Base-by-base conservation (phyloP, 2,329 filamentous ascomycete species). In the Teratosphaeria nubilosa region DNA sequence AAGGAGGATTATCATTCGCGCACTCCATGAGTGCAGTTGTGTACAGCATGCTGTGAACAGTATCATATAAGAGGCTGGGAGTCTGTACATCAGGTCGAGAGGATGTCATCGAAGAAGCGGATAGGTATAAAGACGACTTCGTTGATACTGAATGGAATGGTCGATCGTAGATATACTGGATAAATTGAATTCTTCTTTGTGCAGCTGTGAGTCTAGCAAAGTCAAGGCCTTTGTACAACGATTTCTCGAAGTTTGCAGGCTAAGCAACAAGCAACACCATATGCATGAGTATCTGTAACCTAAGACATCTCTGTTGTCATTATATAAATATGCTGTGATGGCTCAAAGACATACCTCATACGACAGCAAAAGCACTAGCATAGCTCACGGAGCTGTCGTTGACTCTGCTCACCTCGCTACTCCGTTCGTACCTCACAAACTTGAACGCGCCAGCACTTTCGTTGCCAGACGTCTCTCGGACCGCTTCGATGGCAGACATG, bases 311-410 rank as follows among this genome's bases (percentile, higher is more conserved):
- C 41, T 48, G 20, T 22, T 20, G n/a, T 48, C n/a, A 22, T 48
- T 20, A 20, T 48, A 3, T 1, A 22, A 10, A 11, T 48, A 48
- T 20, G 20, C n/a, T n/a, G n/a, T 7, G 1, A 48, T 22, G 41
- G 3, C 16, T 22, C 9, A 22, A 16, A 16, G 6, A 48, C 6
- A 48, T 20, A 48, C 13, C 34, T 63, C 54, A 91, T 34, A 91
- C 69, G 16, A 91, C 79, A 9, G 91, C 90, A 78, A 94, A 95
- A 3, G 91, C 94, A 70, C 91, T 92, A 2, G 89, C 91, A 73
- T 99, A 99, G 75, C 91, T 96, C 55, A 99, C 94, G 65, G 91
- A 96, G 64, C 86, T 94, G 63, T 96, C 90, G 16, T 70, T 73
- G 0, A 86, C 77, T 31, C 79, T 78, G 63, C 82, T 78, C 3